phyloP scores from a whole-genome alignment of 306 rosid species.

The Citrullus mucosospermus region DNA sequence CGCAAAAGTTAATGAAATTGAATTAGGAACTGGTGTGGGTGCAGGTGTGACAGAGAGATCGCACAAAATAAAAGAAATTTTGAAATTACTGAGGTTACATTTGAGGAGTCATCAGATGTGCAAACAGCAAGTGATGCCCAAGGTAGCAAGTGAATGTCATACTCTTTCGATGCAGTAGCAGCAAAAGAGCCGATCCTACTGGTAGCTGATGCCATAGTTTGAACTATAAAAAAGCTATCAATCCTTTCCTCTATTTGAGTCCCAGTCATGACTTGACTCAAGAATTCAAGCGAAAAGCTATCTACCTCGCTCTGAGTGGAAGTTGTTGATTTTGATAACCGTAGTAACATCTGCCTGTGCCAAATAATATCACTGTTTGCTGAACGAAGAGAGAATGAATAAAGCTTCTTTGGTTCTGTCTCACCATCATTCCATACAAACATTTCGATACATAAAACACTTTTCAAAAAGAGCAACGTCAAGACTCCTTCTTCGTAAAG shows the following conservation, averaged over 20 bases:
- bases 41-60: not conserved
- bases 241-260: constrained; percentile 41
- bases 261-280: constrained; percentile 48
- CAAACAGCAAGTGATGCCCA: constrained; percentile 97
- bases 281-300: constrained; percentile 52
- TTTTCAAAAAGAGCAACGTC: constrained; percentile 74
- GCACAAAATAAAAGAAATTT: constrained; percentile 17
- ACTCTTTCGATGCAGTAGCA: constrained; percentile 74
- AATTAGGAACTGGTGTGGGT: not conserved
- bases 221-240: constrained; percentile 72
- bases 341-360: constrained; percentile 76
- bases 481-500: constrained; percentile 83
- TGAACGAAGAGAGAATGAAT: constrained; percentile 66
- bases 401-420: constrained; percentile 52
- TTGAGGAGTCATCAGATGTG: constrained; percentile 49
- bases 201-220: constrained; percentile 68
- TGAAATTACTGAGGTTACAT: constrained; percentile 38
- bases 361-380: constrained; percentile 38
- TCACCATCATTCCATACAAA: constrained; percentile 67
- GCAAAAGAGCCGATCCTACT: constrained; percentile 88
- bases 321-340: constrained; percentile 48
- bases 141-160: constrained; percentile 91
- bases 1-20: not conserved
- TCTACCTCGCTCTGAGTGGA: constrained; percentile 43
- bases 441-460: constrained; percentile 62